phyloP scores from a whole-genome alignment of 2,329 filamentous ascomycete genomes.

The Nemania bipapillata region DNA sequence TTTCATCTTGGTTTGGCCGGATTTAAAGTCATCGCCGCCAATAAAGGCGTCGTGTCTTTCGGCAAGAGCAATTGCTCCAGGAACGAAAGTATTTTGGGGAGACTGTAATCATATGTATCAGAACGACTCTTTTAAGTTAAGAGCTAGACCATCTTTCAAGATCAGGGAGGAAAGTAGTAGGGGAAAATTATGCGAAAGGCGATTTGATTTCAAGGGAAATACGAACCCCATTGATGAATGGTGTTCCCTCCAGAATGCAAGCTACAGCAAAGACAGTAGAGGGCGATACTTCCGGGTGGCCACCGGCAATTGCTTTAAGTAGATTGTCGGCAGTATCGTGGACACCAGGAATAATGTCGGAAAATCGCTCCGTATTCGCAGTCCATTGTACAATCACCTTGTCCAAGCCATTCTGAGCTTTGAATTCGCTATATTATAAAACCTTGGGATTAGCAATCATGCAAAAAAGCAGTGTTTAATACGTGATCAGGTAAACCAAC shows the following conservation, averaged over 20 bases:
- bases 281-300: slow-evolving; percentile 90
- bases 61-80: slow-evolving; percentile 87
- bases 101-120: too few species aligned
- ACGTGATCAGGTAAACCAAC: slow-evolving; percentile 59
- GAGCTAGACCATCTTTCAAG: too few species aligned
- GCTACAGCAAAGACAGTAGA: slow-evolving; percentile 97
- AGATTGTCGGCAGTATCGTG: slow-evolving; percentile 98
- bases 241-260: slow-evolving; percentile 85
- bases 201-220: too few species aligned
- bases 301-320: slow-evolving; percentile 83
- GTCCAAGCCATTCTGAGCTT: slow-evolving; percentile 83
- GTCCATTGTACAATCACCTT: slow-evolving; percentile 99
- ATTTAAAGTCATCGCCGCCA: slow-evolving; percentile 99
- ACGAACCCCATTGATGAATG: slow-evolving; percentile 99
- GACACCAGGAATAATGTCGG: slow-evolving; percentile 85
- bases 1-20: slow-evolving; percentile 99
- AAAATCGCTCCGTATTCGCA: slow-evolving; percentile 97
- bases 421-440: slow-evolving; percentile 77
- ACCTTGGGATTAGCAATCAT: too few species aligned
- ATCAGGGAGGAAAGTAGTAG: too few species aligned
- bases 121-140: too few species aligned
- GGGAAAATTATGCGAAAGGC: too few species aligned
- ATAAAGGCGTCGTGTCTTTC: slow-evolving; percentile 90
- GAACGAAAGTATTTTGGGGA: slow-evolving; percentile 98
- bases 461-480: too few species aligned